Evolutionary conservation across 192 early-diverging fungal species (phyloP), one percentile per base, ranked within the genome.

Genomic region (Kappamyces sp.): DNA sequence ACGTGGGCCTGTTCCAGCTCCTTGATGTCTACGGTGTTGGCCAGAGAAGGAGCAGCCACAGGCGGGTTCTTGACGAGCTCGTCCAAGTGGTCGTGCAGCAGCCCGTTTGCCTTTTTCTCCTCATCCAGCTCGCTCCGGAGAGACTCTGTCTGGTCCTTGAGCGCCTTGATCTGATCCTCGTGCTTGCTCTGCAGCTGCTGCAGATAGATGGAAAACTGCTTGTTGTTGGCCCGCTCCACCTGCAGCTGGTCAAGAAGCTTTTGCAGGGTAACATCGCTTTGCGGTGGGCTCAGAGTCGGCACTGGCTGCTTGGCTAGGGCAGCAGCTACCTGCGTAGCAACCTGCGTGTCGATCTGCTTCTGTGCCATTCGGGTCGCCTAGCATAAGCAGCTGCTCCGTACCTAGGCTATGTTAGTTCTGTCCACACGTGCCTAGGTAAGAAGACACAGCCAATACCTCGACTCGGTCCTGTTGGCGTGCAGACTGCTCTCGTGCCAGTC

Each of bases 191-290:
- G 23, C 6, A 57, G 38, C 33, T 57, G 41, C 33, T 57, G 33
- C 1, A 57, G 38, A 15, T 57, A 57, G 33, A 44, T 44, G 47
- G 41, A 40, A 40, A 57, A 44, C 47, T 57, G 55, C 9, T 40
- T 23, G n/a, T 57, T 57, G 33, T 40, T 44, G 3, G 31, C 32
- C 2, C 55, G 33, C 38, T 57, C 55, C 4, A 44, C 33, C 8
- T 57, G 36, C 36, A 57, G 38, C 38, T 57, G 55, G 34, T n/a
- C 5, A 44, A 44, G 55, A 5, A 57, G 36, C 5, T 57, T 31
- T 57, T 15, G 41, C 31, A 57, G 32, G n/a, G 36, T 40, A 15
- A 6, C 36, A 35, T 36, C 33, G 38, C 36, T 57, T 23, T 23
- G 23, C 23, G 23, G 23, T 23, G 23, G 23, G 23, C 23, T 23